Evolutionary conservation across 495 filamentous ascomycete species (phyloP), one percentile per base, ranked within the genome.

Genomic region (Lepidopterella palustris): DNA sequence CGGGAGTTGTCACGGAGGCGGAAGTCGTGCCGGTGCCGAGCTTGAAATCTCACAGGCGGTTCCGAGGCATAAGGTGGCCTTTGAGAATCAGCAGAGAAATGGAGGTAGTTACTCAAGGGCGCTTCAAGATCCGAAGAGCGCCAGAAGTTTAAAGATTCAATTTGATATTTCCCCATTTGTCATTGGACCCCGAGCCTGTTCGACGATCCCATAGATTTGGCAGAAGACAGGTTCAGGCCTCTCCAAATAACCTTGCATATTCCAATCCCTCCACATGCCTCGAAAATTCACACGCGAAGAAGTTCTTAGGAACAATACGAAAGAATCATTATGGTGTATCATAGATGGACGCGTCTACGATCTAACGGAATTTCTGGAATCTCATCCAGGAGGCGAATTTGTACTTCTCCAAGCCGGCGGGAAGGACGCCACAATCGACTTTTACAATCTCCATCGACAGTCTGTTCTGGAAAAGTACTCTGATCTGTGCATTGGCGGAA

Each of bases 291-390:
- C 87, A 48, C 89, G 88, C 72, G 83, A 79, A 24, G 83, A 86
- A 61, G 88, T 96, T 67, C 84, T 86, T 50, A 80, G 84, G 73
- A 87, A 97, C 78, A 92, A 88, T 76, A 87, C 83, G 62, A 84
- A 86, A 60, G 87, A 95, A 58, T 78, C 79, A 54, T 65, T 84
- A 28, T 79, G 73, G 76, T 84, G 82, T 66, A 85, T 97, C 67
- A 84, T 97, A 65, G 91, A 97, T 76, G 84, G 86, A 57, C 87
- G 87, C 63, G 89, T 92, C 64, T 97, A 96, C 78, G 92, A 97
- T 74, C 86, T 93, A 42, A 87, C 88, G 45, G 90, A 95, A 55
- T 96, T 97, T 73, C 77, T 92, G 55, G 89, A 92, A 77, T 90
- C 90, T 57, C 92, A 97, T 68, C 90, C 90, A 20, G 90, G 92